Percentiles rank a stretch among this genome's conserved stretches.
These are phyloP conservation scores for Spizellomyces punctatus DNA, from an alignment of 192 early-diverging fungal genomes.

Conservation along the genomic window DNA sequence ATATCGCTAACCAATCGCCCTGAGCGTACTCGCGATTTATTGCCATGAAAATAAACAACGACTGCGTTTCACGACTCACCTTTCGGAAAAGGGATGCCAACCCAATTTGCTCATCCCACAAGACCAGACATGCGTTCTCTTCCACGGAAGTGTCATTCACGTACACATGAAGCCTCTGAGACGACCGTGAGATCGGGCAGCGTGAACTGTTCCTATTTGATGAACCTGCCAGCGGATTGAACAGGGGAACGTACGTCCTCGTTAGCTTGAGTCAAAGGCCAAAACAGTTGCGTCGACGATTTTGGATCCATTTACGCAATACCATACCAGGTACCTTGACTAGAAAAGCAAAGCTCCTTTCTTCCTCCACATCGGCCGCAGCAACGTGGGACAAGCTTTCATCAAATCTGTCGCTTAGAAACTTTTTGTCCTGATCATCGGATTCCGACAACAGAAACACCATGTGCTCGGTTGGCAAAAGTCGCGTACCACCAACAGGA, in stretches of 20 bases:
- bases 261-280: neutral
- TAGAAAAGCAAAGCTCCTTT: neutral
- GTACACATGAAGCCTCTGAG: slow-evolving; percentile 10
- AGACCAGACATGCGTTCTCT: neutral
- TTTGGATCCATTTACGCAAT: neutral
- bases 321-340: slow-evolving; percentile 1
- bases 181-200: neutral
- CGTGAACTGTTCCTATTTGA: slow-evolving; percentile 4
- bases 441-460: neutral
- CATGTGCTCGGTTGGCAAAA: slow-evolving; percentile 27
- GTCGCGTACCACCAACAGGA: neutral
- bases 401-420: neutral
- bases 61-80: neutral
- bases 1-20: slow-evolving; percentile 18
- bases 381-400: neutral
- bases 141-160: slow-evolving; percentile 14
- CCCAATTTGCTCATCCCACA: slow-evolving; percentile 31
- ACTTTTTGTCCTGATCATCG: neutral
- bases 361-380: neutral
- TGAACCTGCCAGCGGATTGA: neutral
- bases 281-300: neutral
- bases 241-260: neutral
- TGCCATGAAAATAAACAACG: neutral
- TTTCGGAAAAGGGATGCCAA: slow-evolving; percentile 24
- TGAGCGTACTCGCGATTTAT: neutral